These are phyloP conservation scores for Colletotrichum abscissum DNA, from an alignment of 2,329 filamentous ascomycete species.

Conservation along the genomic window DNA sequence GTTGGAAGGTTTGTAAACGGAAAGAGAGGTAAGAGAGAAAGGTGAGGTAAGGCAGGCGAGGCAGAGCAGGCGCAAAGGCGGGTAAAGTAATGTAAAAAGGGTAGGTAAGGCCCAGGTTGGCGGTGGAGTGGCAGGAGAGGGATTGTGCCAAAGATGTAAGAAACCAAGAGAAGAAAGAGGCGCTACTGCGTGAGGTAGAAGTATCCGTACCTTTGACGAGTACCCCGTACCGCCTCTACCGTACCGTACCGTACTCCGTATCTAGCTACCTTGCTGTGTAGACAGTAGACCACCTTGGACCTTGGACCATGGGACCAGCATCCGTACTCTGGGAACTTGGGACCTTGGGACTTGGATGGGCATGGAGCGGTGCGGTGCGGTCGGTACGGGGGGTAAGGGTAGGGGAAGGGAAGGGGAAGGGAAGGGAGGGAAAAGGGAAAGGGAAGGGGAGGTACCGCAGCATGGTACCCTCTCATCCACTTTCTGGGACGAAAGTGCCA, in stretches of 20 bases:
- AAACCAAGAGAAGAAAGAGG: conserved; percentile 25
- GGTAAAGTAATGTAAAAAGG: conserved; percentile 34
- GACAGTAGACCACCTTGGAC: neutral
- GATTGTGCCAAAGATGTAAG: conserved; percentile 34
- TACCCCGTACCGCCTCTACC: neutral
- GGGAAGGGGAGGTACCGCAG: neutral
- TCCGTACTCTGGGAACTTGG: conserved; percentile 12
- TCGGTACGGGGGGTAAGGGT: conserved; percentile 23
- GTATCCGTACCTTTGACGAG: conserved; percentile 10
- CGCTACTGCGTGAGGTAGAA: conserved; percentile 13
- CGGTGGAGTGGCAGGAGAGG: conserved; percentile 23
- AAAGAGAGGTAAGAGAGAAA: conserved; percentile 10
- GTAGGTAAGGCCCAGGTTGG: conserved; percentile 8
- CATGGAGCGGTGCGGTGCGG: conserved; percentile 31
- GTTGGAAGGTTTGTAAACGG: neutral
- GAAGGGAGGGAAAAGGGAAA: neutral
- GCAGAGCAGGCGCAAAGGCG: conserved; percentile 25
- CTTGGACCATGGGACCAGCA: neutral
- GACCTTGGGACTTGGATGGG: conserved; percentile 10
- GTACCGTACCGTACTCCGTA: neutral
- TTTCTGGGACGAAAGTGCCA: conserved; percentile 2
- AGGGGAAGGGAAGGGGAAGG: neutral
- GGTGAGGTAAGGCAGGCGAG: conserved; percentile 7
- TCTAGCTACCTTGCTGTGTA: neutral
- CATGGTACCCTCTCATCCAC: neutral